These are phyloP conservation scores for Meripilus lineatus DNA, from an alignment of 1,284 basidiomycete species.

Conservation along the genomic window DNA sequence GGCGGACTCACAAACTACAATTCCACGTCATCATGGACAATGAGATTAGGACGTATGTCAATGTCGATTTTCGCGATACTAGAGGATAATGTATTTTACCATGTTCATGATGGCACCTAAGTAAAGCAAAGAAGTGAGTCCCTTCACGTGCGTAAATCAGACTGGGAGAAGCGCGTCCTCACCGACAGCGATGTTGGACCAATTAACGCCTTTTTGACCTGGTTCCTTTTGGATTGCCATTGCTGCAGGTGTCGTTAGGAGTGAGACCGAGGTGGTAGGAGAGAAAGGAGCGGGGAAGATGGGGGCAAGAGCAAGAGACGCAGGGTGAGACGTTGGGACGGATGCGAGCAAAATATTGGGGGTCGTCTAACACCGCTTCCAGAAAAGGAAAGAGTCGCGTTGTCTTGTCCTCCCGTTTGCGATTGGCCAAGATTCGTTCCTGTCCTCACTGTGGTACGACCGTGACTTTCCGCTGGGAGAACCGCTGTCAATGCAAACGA, in stretches of 20 bases:
- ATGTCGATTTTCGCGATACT: background rate
- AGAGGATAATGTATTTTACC: slow-evolving; percentile 40
- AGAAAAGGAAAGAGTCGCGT: no score
- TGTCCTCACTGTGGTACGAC: no score
- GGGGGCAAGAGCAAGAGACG: slow-evolving; percentile 6
- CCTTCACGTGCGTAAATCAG: slow-evolving; percentile 17
- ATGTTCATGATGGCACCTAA: slow-evolving; percentile 95
- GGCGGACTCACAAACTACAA: slow-evolving; percentile 52
- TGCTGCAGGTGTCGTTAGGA: slow-evolving; percentile 19
- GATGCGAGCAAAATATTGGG: slow-evolving; percentile 3
- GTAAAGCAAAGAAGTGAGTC: slow-evolving; percentile 10
- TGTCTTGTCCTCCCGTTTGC: no score
- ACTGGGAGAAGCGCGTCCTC: slow-evolving; percentile 28
- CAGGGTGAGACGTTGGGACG: background rate
- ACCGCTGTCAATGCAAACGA: no score
- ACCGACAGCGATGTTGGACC: slow-evolving; percentile 99
- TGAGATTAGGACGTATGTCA: slow-evolving; percentile 12
- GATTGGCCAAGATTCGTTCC: no score
- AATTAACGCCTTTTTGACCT: slow-evolving; percentile 92
- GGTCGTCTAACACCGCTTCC: no score
- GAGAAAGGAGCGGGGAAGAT: slow-evolving; percentile 11
- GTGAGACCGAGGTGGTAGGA: slow-evolving; percentile 20
- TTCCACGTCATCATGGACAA: no score
- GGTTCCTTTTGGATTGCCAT: slow-evolving; percentile 82
- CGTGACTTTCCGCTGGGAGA: no score